Percentiles rank a stretch among this genome's conserved stretches.
phyloP scores from a whole-genome alignment of 2,329 filamentous ascomycete genomes.

The Ophiocordyceps camponoti-floridani region DNA sequence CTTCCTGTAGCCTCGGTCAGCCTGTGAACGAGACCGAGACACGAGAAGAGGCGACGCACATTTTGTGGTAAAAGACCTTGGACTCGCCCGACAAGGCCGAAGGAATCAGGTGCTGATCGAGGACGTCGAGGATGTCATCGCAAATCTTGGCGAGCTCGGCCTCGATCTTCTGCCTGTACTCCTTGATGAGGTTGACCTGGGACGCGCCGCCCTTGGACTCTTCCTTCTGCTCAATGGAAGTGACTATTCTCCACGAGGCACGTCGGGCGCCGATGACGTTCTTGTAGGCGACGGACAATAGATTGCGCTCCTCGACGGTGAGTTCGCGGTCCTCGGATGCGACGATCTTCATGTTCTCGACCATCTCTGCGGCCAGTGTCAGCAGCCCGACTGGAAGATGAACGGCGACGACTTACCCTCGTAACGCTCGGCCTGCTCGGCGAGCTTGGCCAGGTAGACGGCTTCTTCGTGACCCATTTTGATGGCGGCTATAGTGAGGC shows the following conservation, averaged over 20 bases:
- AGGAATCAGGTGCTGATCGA: constrained; percentile 86
- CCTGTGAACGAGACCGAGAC: not conserved
- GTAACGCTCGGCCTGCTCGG: constrained; percentile 99
- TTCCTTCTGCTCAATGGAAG: constrained; percentile 99
- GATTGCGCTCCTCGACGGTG: constrained; percentile 90
- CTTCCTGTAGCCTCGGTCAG: constrained; percentile 49
- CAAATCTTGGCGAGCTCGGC: constrained; percentile 92
- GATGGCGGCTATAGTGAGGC: constrained; percentile 8
- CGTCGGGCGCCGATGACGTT: constrained; percentile 97
- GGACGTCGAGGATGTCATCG: constrained; percentile 88
- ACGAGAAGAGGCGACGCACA: constrained; percentile 30
- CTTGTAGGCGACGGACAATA: constrained; percentile 97
- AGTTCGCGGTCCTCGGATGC: constrained; percentile 73
- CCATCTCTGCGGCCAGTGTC: constrained; percentile 57
- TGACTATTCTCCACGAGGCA: constrained; percentile 98
- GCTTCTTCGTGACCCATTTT: constrained; percentile 99
- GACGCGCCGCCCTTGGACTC: constrained; percentile 94
- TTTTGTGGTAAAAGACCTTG: constrained; percentile 99
- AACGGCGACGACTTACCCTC: constrained; percentile 51
- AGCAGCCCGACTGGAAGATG: not conserved
- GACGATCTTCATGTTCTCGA: constrained; percentile 99
- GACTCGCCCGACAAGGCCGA: constrained; percentile 91
- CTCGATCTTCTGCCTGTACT: constrained; percentile 98
- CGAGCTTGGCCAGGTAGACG: constrained; percentile 98
- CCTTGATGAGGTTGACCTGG: constrained; percentile 84